Evolutionary conservation across 2,329 filamentous ascomycete genomes (phyloP), one percentile per base, ranked within the genome.

Genomic region (Dactylonectria estremocensis): DNA sequence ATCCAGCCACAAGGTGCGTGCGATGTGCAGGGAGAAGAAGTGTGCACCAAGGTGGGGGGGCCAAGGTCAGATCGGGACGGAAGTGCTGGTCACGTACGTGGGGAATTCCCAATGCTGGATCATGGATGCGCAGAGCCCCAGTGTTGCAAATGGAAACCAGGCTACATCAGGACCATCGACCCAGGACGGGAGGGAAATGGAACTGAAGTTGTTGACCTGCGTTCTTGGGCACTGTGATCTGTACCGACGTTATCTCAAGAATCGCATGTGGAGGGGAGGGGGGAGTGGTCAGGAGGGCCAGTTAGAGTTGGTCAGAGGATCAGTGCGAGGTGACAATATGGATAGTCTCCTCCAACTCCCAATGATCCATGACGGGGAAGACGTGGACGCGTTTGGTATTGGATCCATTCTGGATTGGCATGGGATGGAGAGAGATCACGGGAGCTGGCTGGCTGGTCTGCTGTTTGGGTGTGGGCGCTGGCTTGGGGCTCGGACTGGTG

Each of bases 261-360:
- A 24, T 24, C 31, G 40, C 37, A n/a, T 40, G 11, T 9, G 16
- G 48, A 31, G 22, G 28, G 24, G 28, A 58, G 31, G 28, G 28
- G 31, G 62, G 60, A 60, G 70, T 67, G 72, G 72, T 74, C 71
- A 73, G 59, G 68, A 72, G 71, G 70, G 49, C 63, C 68, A 62
- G 68, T 54, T 52, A 61, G 65, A 54, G 37, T 60, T 60, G 70
- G 71, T 66, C 71, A 69, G 72, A 74, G 68, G 66, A 67, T 55
- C 59, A 66, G 14, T 20, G 49, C 40, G 45, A 33, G 28, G 49
- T 18, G 59, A 48, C 50, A 61, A 54, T 50, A 59, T 55, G 56
- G 61, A 62, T 61, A 55, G 55, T 61, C 65, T 61, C 62, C 58
- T 64, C 68, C 63, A 61, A 48, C 57, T 62, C 59, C 64, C 54